A percentile compares a stretch with the other conserved stretches of the same genome.
Conservation (phyloP, 345 rosid genomes). For the Melaleuca quinquenervia region DNA sequence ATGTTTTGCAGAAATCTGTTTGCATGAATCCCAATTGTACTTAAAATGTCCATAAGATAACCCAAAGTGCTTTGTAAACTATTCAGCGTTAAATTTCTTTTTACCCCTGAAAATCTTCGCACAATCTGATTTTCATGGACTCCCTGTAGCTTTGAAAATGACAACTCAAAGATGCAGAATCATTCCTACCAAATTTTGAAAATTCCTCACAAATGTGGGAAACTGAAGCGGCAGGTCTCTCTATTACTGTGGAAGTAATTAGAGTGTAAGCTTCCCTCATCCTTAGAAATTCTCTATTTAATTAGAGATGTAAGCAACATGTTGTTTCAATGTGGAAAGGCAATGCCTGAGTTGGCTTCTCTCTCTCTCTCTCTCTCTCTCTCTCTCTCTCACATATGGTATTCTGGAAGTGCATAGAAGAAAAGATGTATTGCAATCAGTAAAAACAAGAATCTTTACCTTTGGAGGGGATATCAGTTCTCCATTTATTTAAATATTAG, state of each 20-base stretch:
- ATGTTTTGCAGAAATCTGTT: neutral
- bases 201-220: neutral
- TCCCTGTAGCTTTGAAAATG: neutral
- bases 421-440: neutral
- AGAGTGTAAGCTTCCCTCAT: neutral
- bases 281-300: neutral
- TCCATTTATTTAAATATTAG: neutral
- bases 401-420: neutral
- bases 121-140: neutral
- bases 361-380: neutral
- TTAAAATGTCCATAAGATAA: neutral
- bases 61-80: neutral
- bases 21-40: neutral
- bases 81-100: neutral
- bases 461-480: neutral
- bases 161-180: neutral
- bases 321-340: neutral
- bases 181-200: neutral
- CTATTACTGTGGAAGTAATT: neutral
- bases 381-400: neutral
- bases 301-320: neutral
- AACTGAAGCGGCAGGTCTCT: neutral
- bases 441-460: neutral
- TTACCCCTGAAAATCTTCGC: neutral
- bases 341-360: neutral